These are phyloP conservation scores for Aspergillus niger DNA, from an alignment of 2,329 filamentous ascomycete genomes.

Conservation along the genomic window DNA sequence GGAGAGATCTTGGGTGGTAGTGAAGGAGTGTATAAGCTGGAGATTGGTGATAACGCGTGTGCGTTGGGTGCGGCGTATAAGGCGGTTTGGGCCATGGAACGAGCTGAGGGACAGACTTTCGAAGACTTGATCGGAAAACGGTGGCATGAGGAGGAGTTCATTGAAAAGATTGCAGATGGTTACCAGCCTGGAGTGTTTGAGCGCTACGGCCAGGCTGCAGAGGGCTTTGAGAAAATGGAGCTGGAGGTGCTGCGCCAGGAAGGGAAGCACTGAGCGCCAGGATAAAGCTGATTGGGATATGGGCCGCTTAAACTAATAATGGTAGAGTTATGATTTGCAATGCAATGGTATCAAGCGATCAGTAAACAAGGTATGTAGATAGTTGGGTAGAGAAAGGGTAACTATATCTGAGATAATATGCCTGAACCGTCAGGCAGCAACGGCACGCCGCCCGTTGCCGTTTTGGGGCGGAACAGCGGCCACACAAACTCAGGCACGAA, in stretches of 20 bases:
- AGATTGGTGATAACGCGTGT: slow-evolving; percentile 94
- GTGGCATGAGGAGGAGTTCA: slow-evolving; percentile 83
- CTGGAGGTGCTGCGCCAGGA: slow-evolving; percentile 57
- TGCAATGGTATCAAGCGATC: not conserved
- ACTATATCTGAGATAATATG: not conserved
- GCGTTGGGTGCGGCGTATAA: slow-evolving; percentile 94
- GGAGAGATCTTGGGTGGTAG: slow-evolving; percentile 85
- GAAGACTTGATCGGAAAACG: slow-evolving; percentile 81
- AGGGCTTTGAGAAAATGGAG: slow-evolving; percentile 78
- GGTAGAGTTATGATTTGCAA: not conserved
- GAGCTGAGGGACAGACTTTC: slow-evolving; percentile 70
- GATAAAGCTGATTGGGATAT: not conserved
- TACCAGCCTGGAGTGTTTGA: slow-evolving; percentile 75
- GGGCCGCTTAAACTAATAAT: not conserved
- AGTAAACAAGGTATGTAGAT: not conserved
- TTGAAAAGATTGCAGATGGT: slow-evolving; percentile 79
- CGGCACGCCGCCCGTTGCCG: slow-evolving; percentile 8
- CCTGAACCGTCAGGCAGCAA: not conserved
- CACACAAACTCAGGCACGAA: slow-evolving; percentile 11
- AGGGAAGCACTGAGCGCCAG: slow-evolving; percentile 3
- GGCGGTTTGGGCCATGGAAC: slow-evolving; percentile 86
- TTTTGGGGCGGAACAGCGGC: slow-evolving; percentile 8
- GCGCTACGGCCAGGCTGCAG: slow-evolving; percentile 73
- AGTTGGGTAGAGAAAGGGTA: not conserved
- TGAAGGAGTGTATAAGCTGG: slow-evolving; percentile 89